Evolutionary conservation across 2,329 filamentous ascomycete genomes (phyloP).

Genomic region (Aspergillus quadrilineatus): DNA sequence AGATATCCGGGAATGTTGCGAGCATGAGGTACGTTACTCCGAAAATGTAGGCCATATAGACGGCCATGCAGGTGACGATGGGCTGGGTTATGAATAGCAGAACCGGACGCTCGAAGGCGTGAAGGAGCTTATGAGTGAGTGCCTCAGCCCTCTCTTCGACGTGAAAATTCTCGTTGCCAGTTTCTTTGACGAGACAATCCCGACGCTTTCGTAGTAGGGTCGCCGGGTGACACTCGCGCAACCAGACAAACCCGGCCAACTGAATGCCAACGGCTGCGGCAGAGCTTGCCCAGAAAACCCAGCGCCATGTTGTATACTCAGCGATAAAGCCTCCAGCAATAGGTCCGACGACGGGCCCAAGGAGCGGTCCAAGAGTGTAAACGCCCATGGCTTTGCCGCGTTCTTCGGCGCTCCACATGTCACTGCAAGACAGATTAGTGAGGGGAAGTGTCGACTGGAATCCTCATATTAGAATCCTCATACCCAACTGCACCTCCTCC

Average conservation of each 20-base stretch:
- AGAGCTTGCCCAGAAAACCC: slow-evolving; percentile 68
- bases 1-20: slow-evolving; percentile 55
- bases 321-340: slow-evolving; percentile 66
- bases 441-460: not conserved
- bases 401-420: slow-evolving; percentile 61
- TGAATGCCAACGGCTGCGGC: slow-evolving; percentile 62
- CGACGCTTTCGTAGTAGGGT: slow-evolving; percentile 59
- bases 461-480: slow-evolving; percentile 31
- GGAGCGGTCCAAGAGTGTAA: slow-evolving; percentile 61
- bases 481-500: slow-evolving; percentile 46
- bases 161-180: slow-evolving; percentile 34
- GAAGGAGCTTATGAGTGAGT: not conserved
- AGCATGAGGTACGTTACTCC: slow-evolving; percentile 42
- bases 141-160: slow-evolving; percentile 28
- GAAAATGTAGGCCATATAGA: slow-evolving; percentile 59
- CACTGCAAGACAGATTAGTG: slow-evolving; percentile 44
- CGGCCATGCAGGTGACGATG: slow-evolving; percentile 56
- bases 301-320: slow-evolving; percentile 65
- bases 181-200: slow-evolving; percentile 41
- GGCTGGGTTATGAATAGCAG: slow-evolving; percentile 58
- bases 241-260: slow-evolving; percentile 58
- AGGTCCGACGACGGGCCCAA: slow-evolving; percentile 65
- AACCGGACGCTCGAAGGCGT: slow-evolving; percentile 55
- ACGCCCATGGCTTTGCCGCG: slow-evolving; percentile 62
- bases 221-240: slow-evolving; percentile 65